Evolutionary conservation across 1,284 basidiomycete species (phyloP), one percentile per base, ranked within the genome.

Genomic region (Ceratobasidium sp.): DNA sequence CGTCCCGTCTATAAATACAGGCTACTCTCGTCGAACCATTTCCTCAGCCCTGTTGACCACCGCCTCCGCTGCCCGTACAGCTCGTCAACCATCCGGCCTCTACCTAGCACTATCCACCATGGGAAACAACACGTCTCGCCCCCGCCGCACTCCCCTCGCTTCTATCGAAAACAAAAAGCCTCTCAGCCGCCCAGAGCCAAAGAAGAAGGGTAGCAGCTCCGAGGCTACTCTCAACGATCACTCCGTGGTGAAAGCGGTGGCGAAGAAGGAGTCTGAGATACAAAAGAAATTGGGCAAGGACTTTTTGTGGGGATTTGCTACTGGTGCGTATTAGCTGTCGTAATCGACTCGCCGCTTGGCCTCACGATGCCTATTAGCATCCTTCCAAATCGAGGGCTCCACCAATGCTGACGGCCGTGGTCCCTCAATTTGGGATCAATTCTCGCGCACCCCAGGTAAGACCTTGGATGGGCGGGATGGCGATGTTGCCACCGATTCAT

Each of bases 371-470:
- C 64, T 58, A 18, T 34, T 65, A 73, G 88, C 87, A 28, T 84
- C 84, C 65, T 88, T 87, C 79, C 87, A 92, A 81, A 89, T 91
- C 60, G 89, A 91, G 81, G 89, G 89, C 16, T 87, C 88, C 1
- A 83, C 85, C 26, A 78, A 84, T 60, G 82, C 80, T 28, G 86
- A 88, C 64, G 86, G 85, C 10, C 87, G 88, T 69, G 86, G 87
- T 0, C 86, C 86, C 72, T 89, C 88, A 23, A 87, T 91, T 76
- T 92, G 91, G 91, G 91, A 92, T 78, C 86, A 86, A 69, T 92
- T 91, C 80, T 86, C 88, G 48, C 84, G 87, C 73, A 81, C 81
- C 26, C 89, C 89, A 0, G 89, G 89, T 65, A 87, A 87, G 79
- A 90, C 88, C 14, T 80, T 83, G 55, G 91, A 92, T 77, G 88